Conservation (phyloP, 208 protist genomes). For the Trypanosoma caninum region DNA sequence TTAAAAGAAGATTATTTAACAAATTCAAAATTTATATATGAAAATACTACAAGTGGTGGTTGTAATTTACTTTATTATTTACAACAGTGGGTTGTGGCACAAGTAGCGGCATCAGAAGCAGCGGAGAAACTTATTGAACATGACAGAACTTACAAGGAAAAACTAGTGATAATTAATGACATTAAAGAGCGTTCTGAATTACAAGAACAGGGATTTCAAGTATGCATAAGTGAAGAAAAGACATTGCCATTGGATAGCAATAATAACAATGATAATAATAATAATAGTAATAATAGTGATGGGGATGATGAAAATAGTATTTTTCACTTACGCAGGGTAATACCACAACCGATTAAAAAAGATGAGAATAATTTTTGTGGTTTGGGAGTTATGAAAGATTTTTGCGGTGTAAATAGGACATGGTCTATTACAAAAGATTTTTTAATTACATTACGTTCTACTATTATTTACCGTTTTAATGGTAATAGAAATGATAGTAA, state of each 20-base stretch:
- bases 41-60: slow-evolving; percentile 45
- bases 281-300: not conserved
- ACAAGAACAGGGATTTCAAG: slow-evolving; percentile 14
- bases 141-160: slow-evolving; percentile 19
- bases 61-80: slow-evolving; percentile 42
- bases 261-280: not conserved
- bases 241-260: slow-evolving; percentile 3
- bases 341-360: not conserved
- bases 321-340: not conserved
- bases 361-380: not conserved
- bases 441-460: slow-evolving; percentile 22
- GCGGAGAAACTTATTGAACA: slow-evolving; percentile 37
- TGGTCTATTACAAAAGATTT: slow-evolving; percentile 26
- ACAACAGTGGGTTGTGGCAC: slow-evolving; percentile 46
- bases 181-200: slow-evolving; percentile 19
- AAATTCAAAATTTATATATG: slow-evolving; percentile 47
- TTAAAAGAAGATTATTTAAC: slow-evolving; percentile 28
- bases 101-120: slow-evolving; percentile 30
- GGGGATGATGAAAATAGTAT: not conserved
- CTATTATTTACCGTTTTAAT: slow-evolving; percentile 30
- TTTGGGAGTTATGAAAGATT: not conserved
- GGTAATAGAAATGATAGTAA: slow-evolving; percentile 24
- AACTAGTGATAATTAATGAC: slow-evolving; percentile 14
- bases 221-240: slow-evolving; percentile 20
- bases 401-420: slow-evolving; percentile 8